Conservation (phyloP, 768 basidiomycete genomes). For the Termitomyces sp. region DNA sequence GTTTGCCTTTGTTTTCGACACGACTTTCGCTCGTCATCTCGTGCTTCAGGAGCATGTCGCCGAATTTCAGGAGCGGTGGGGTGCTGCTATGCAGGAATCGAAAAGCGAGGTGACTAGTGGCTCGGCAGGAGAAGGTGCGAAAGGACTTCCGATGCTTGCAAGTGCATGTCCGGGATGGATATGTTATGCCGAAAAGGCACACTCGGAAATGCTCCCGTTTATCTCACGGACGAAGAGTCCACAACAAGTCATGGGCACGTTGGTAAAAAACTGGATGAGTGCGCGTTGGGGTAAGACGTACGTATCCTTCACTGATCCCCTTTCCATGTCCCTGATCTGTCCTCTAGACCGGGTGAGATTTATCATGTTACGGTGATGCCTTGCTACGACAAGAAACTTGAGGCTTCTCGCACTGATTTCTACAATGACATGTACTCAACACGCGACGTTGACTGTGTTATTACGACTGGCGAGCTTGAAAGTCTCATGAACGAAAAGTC, state of each 20-base stretch:
- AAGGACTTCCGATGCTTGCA: slow-evolving; percentile 78
- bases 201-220: slow-evolving; percentile 89
- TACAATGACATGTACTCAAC: slow-evolving; percentile 77
- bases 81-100: slow-evolving; percentile 15
- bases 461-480: slow-evolving; percentile 94
- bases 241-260: slow-evolving; percentile 88
- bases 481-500: slow-evolving; percentile 75
- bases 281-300: slow-evolving; percentile 61
- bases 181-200: slow-evolving; percentile 98
- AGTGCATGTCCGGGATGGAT: slow-evolving; percentile 99
- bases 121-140: slow-evolving; percentile 9
- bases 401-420: slow-evolving; percentile 93
- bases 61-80: slow-evolving; percentile 75
- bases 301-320: slow-evolving; percentile 23
- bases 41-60: slow-evolving; percentile 73
- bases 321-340: slow-evolving; percentile 1
- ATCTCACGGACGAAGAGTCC: slow-evolving; percentile 87
- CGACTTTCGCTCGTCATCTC: slow-evolving; percentile 89
- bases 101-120: slow-evolving; percentile 7
- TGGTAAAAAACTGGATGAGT: slow-evolving; percentile 89
- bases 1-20: slow-evolving; percentile 85
- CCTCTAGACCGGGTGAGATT: slow-evolving; percentile 68
- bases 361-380: slow-evolving; percentile 99
- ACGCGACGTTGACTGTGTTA: slow-evolving; percentile 93
- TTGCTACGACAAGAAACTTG: slow-evolving; percentile 99